Conservation (phyloP, 2,329 filamentous ascomycete genomes). For the Cercospora zeae-maydis region DNA sequence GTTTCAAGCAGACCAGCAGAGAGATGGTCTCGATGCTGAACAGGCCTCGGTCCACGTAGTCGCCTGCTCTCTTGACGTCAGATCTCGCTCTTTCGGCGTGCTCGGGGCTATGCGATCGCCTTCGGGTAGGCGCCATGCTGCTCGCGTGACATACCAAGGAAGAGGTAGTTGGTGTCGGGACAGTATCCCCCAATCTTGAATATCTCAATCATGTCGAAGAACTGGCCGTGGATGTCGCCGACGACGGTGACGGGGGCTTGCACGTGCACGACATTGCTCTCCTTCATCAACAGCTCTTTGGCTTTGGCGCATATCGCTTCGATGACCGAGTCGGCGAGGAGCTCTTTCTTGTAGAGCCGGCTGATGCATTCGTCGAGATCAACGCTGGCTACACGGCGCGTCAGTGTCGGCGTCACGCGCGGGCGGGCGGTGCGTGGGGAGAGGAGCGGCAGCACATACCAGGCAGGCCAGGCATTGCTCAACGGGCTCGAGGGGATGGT, state of each 20-base stretch:
- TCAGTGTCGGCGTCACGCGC: too few species aligned
- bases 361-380: constrained; percentile 98
- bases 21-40: constrained; percentile 99
- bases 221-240: constrained; percentile 97
- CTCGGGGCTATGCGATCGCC: background rate
- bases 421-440: too few species aligned
- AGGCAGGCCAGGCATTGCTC: constrained; percentile 49
- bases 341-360: constrained; percentile 92
- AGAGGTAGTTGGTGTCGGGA: constrained; percentile 97
- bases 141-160: constrained; percentile 64
- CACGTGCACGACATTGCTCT: constrained; percentile 99
- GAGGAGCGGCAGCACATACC: constrained; percentile 38
- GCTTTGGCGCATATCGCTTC: constrained; percentile 99
- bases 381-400: constrained; percentile 67
- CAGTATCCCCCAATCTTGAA: constrained; percentile 97
- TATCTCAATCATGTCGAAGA: constrained; percentile 98
- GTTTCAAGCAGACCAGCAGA: constrained; percentile 91
- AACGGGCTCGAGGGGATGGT: constrained; percentile 10
- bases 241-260: constrained; percentile 93
- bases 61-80: constrained; percentile 54
- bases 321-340: constrained; percentile 94
- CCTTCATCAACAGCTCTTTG: constrained; percentile 97
- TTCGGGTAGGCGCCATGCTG: background rate
- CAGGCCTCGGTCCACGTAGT: constrained; percentile 77
- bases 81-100: background rate